phyloP scores from a whole-genome alignment of 75 land plant genomes.

The Cupressus sempervirens region DNA sequence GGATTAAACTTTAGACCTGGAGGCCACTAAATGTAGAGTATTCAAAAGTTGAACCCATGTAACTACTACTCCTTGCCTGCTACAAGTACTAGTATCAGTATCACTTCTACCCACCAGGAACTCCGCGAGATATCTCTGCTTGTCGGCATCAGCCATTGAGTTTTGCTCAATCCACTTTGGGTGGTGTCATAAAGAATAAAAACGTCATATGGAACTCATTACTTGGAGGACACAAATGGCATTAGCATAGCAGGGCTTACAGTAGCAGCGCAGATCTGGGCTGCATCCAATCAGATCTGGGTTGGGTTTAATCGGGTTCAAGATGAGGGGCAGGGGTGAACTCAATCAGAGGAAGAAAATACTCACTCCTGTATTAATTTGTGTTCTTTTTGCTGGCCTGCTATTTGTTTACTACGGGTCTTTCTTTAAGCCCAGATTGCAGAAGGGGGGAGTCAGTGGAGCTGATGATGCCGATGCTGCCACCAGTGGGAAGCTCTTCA shows the following conservation, averaged over 20 bases:
- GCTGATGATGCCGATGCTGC: slow-evolving; percentile 35
- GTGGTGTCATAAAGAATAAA: not conserved
- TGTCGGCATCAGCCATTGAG: not conserved
- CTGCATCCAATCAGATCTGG: not conserved
- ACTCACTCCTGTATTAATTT: slow-evolving; percentile 13
- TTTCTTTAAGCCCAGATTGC: slow-evolving; percentile 16
- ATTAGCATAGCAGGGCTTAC: not conserved
- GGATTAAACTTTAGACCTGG: slow-evolving; percentile 8
- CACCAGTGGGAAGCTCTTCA: slow-evolving; percentile 14
- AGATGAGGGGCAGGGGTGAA: slow-evolving; percentile 36
- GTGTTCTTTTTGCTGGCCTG: slow-evolving; percentile 19
- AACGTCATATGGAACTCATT: not conserved
- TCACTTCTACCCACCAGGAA: not conserved
- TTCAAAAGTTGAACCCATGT: not conserved
- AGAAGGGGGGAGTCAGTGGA: slow-evolving; percentile 16
- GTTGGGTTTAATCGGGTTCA: not conserved
- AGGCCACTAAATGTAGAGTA: not conserved
- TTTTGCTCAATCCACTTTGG: not conserved
- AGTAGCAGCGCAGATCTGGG: slow-evolving; percentile 3
- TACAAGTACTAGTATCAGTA: not conserved
- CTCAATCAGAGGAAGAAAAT: slow-evolving; percentile 30
- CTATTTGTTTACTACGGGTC: slow-evolving; percentile 26
- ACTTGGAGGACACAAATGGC: not conserved
- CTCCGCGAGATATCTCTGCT: not conserved
- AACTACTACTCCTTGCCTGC: not conserved